Evolutionary conservation across 768 basidiomycete genomes (phyloP).

Genomic region (Mycena alexandri): DNA sequence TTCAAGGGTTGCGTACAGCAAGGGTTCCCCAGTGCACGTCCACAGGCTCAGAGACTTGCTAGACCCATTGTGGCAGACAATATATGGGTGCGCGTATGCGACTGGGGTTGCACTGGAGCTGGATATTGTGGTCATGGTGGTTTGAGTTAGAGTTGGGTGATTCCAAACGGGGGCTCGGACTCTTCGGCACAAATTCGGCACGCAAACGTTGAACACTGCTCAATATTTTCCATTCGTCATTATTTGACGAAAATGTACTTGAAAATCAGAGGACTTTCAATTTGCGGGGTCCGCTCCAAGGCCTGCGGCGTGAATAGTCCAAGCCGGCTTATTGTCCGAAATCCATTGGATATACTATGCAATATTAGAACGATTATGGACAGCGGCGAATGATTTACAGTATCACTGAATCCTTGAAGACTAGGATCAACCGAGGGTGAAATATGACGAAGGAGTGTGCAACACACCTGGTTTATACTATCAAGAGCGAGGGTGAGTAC

Average conservation of each 20-base stretch:
- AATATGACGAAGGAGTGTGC: constrained; percentile 14
- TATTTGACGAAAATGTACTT: too few species aligned
- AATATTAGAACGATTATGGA: too few species aligned
- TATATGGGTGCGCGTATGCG: constrained; percentile 17
- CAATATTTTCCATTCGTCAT: too few species aligned
- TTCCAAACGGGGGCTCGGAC: too few species aligned
- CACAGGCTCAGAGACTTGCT: constrained; percentile 20
- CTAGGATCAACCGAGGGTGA: neutral
- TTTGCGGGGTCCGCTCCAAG: constrained; percentile 67
- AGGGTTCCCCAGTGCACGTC: constrained; percentile 2
- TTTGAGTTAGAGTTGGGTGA: constrained; percentile 1
- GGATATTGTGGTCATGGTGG: constrained; percentile 25
- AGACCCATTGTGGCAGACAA: constrained; percentile 16
- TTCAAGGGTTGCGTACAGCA: constrained; percentile 10
- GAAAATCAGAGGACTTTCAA: too few species aligned
- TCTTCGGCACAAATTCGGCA: too few species aligned
- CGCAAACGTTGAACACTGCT: too few species aligned
- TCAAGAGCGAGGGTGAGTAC: neutral
- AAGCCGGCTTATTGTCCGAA: constrained; percentile 63
- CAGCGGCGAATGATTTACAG: neutral
- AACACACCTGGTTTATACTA: constrained; percentile 62
- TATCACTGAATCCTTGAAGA: constrained; percentile 22
- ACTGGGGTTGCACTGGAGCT: constrained; percentile 18
- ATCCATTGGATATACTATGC: constrained; percentile 76
- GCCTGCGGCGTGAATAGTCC: constrained; percentile 71